phyloP scores from a whole-genome alignment of 345 rosid species.

The Brassica napus region DNA sequence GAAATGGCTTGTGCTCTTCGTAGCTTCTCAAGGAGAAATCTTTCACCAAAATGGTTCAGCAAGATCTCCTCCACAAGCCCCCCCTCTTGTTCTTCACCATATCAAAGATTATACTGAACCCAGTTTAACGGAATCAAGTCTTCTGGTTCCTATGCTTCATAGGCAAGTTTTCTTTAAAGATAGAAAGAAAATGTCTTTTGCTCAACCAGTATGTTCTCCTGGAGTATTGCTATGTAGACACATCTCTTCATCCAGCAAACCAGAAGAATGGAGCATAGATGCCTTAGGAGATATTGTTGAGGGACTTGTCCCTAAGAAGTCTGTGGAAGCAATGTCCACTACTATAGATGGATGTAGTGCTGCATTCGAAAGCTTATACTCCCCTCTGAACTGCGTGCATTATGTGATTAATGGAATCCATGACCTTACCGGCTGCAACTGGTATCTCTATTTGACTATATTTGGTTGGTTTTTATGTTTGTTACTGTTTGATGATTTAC shows the following conservation, averaged over 20 bases:
- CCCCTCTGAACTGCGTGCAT: slow-evolving; percentile 48
- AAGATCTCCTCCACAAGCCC: neutral
- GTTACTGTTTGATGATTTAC: no score
- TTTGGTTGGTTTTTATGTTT: neutral
- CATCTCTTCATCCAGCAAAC: slow-evolving; percentile 19
- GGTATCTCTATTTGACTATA: slow-evolving; percentile 27
- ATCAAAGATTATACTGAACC: slow-evolving; percentile 17
- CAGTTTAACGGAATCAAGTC: slow-evolving; percentile 5
- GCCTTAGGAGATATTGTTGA: slow-evolving; percentile 9
- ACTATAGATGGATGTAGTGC: slow-evolving; percentile 24
- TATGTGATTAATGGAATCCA: slow-evolving; percentile 50
- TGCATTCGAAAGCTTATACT: slow-evolving; percentile 50
- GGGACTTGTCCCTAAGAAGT: slow-evolving; percentile 34
- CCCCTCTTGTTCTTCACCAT: slow-evolving; percentile 11
- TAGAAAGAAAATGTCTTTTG: neutral
- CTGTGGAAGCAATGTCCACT: slow-evolving; percentile 17
- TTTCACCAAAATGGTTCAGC: slow-evolving; percentile 13
- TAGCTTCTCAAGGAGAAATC: slow-evolving; percentile 16
- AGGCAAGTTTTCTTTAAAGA: slow-evolving; percentile 41
- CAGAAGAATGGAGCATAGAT: slow-evolving; percentile 30
- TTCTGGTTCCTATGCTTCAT: slow-evolving; percentile 39
- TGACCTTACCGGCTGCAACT: slow-evolving; percentile 50
- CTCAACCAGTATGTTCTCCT: neutral
- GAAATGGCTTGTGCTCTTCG: slow-evolving; percentile 18
- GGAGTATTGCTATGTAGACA: slow-evolving; percentile 7